These are phyloP conservation scores for Chlamydomonas schloesseri DNA, from an alignment of 139 green algal genomes.

Conservation along the genomic window DNA sequence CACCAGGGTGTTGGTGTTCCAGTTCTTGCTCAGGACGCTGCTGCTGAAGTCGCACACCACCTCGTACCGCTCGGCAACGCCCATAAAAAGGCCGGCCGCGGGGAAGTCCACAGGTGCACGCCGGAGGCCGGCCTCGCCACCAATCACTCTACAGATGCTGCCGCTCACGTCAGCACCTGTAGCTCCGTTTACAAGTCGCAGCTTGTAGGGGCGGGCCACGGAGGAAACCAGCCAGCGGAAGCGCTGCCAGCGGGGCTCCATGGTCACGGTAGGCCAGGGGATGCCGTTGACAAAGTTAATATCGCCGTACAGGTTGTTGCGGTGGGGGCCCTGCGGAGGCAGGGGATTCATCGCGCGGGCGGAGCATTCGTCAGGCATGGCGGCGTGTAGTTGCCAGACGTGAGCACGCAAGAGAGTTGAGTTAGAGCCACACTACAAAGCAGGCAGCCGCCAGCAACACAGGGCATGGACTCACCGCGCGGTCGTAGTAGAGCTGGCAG, in stretches of 20 bases:
- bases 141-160: neutral
- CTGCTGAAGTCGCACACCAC: constrained; percentile 9
- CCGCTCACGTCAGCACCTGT: neutral
- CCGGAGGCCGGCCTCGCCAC: neutral
- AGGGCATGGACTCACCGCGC: too few species aligned
- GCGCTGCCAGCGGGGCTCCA: constrained; percentile 13
- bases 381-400: too few species aligned
- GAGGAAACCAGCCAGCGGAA: neutral
- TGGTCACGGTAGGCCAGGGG: neutral
- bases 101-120: neutral
- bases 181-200: too few species aligned
- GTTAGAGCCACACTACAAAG: too few species aligned
- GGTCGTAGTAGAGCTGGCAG: neutral
- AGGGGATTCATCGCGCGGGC: too few species aligned
- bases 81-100: neutral
- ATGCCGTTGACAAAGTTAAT: constrained; percentile 16
- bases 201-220: neutral
- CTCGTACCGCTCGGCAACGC: constrained; percentile 28
- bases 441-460: too few species aligned
- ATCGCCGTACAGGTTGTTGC: too few species aligned
- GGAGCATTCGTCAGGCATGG: too few species aligned
- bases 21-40: too few species aligned
- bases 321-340: too few species aligned
- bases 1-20: too few species aligned
- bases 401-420: too few species aligned